Evolutionary conservation across 2,329 filamentous ascomycete genomes (phyloP), one percentile per base, ranked within the genome.

Genomic region (Diaporthe destruens): DNA sequence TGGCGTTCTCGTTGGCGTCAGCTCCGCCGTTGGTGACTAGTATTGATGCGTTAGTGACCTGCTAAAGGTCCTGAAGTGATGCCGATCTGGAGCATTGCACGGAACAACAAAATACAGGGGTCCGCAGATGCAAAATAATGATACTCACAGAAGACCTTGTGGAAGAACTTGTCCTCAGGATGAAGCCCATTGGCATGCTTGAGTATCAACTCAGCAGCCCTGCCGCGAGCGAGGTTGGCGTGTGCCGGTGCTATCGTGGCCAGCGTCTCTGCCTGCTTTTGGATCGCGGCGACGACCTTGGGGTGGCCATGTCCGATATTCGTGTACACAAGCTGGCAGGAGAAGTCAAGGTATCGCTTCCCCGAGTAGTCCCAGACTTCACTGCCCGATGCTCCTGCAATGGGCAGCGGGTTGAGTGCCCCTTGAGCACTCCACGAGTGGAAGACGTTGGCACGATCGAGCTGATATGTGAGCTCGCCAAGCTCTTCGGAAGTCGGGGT

Each of bases 311-410:
- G 72, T 5, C 72, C 72, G 36, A 74, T 74, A 44, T 74, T 74
- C 53, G 72, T 74, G 23, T 74, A 72, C n/a, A 74, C 47, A 4
- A 74, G 71, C 63, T 74, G 72, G 14, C 70, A 70, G 25, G 72
- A 74, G 70, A 74, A 74, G 29, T 74, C 72, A n/a, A 74, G 70
- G 20, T 74, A 74, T 59, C 66, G 72, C 66, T 74, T 74, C 42
- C 72, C 72, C 44, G 65, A 54, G 59, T 74, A 56, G 66, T 74
- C 72, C 72, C 72, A 74, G 23, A 72, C 59, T 20, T 74, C 71
- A 66, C 56, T 72, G 51, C 72, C 72, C 16, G 66, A 72, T 49
- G 70, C 70, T 14, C 72, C 70, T 12, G 72, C 72, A 9, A 74
- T 66, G 23, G 72, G 55, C 6, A 74, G 36, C 11, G 72, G 72